phyloP scores from a whole-genome alignment of 306 rosid species.

The Myrica gale region DNA sequence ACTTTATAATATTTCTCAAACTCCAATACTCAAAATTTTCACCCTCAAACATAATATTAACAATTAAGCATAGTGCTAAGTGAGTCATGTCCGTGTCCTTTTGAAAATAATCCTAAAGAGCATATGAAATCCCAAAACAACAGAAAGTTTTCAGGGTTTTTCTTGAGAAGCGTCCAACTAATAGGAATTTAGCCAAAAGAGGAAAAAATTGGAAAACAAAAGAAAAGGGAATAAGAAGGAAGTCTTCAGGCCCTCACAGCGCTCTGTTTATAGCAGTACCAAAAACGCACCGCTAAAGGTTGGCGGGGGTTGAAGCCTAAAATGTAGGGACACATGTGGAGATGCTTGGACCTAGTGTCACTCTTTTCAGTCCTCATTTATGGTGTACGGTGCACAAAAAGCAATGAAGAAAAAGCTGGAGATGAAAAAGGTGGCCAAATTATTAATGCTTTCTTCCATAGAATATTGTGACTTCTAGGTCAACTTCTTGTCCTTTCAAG shows the following conservation, averaged over 20 bases:
- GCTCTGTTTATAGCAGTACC: background rate
- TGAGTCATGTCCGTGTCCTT: constrained; percentile 13
- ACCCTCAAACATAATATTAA: too few species aligned
- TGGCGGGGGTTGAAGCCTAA: background rate
- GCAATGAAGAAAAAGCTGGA: constrained; percentile 28
- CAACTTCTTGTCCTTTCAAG: constrained; percentile 19
- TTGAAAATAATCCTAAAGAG: background rate
- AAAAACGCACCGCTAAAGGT: background rate
- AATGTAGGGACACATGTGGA: constrained; percentile 4
- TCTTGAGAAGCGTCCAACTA: too few species aligned
- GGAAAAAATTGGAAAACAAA: too few species aligned
- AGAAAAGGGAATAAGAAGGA: too few species aligned
- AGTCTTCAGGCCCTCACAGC: too few species aligned
- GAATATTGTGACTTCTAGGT: constrained; percentile 15
- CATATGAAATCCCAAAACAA: constrained; percentile 9
- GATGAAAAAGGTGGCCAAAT: background rate
- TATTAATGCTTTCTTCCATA: constrained; percentile 3
- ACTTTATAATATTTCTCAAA: too few species aligned
- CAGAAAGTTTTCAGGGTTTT: too few species aligned
- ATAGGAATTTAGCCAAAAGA: too few species aligned
- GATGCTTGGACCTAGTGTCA: background rate
- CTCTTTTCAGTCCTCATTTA: background rate
- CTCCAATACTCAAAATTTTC: too few species aligned
- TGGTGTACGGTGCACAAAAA: constrained; percentile 26
- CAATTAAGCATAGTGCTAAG: constrained; percentile 20